phyloP scores from a whole-genome alignment of 352 stramenopile genomes.

The Phytopythium vexans region DNA sequence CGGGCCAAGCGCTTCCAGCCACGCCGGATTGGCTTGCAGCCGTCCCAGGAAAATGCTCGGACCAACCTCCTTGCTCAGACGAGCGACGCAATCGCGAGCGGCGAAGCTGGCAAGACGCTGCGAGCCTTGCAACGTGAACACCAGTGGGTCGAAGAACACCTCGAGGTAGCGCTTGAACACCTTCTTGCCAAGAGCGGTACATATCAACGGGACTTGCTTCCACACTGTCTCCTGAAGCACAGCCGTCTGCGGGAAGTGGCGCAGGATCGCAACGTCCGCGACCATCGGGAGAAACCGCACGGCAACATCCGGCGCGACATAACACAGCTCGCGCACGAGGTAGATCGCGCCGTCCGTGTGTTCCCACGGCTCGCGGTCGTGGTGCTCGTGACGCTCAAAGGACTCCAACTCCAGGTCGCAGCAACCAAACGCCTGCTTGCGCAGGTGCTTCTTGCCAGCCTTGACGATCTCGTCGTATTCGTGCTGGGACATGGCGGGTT shows the following conservation, averaged over 20 bases:
- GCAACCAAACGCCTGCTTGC: constrained; percentile 94
- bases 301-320: constrained; percentile 46
- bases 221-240: constrained; percentile 82
- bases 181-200: constrained; percentile 71
- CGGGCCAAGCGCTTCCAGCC: constrained; percentile 55
- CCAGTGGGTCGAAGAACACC: constrained; percentile 79
- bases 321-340: constrained; percentile 91
- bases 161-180: constrained; percentile 84
- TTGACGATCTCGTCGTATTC: constrained; percentile 92
- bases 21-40: constrained; percentile 63
- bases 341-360: constrained; percentile 95
- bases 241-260: constrained; percentile 69
- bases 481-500: constrained; percentile 90
- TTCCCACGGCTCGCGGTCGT: constrained; percentile 92
- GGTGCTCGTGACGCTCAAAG: constrained; percentile 81
- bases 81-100: constrained; percentile 67
- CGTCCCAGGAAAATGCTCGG: constrained; percentile 80
- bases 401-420: constrained; percentile 94
- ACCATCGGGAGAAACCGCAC: constrained; percentile 51
- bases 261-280: constrained; percentile 71
- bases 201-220: constrained; percentile 80
- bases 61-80: constrained; percentile 76
- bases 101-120: constrained; percentile 70
- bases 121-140: constrained; percentile 75
- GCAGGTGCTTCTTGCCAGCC: constrained; percentile 89